These are phyloP conservation scores for Avicennia marina DNA, from an alignment of 257 asterid species.

Conservation along the genomic window DNA sequence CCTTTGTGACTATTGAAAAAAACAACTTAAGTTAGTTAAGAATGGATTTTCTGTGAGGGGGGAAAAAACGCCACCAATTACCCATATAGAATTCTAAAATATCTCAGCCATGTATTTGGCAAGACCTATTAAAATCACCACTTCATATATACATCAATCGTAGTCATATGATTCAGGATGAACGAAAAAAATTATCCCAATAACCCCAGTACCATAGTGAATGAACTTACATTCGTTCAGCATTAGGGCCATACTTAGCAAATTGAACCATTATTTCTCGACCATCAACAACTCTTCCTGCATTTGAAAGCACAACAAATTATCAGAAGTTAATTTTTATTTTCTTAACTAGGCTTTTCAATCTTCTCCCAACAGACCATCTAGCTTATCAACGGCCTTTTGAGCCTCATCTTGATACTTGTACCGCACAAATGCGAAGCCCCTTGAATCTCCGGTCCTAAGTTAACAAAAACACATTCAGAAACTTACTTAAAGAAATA, in stretches of 20 bases:
- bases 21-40: neutral
- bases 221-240: conserved; percentile 74
- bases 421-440: conserved; percentile 93
- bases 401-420: conserved; percentile 94
- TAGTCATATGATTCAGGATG: no score
- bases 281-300: conserved; percentile 93
- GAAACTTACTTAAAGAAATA: neutral
- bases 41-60: no score
- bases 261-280: conserved; percentile 97
- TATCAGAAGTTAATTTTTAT: no score
- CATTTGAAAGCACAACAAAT: neutral
- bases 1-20: conserved; percentile 61
- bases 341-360: no score
- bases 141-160: no score
- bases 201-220: no score
- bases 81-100: no score
- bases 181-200: no score
- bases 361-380: conserved; percentile 45
- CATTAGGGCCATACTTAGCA: conserved; percentile 98
- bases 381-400: conserved; percentile 91
- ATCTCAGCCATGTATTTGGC: no score
- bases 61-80: no score
- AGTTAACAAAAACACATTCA: neutral
- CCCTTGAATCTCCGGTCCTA: conserved; percentile 97
- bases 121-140: no score